Base-by-base conservation (phyloP, 129 eudicot species). In the Tanacetum coccineum region DNA sequence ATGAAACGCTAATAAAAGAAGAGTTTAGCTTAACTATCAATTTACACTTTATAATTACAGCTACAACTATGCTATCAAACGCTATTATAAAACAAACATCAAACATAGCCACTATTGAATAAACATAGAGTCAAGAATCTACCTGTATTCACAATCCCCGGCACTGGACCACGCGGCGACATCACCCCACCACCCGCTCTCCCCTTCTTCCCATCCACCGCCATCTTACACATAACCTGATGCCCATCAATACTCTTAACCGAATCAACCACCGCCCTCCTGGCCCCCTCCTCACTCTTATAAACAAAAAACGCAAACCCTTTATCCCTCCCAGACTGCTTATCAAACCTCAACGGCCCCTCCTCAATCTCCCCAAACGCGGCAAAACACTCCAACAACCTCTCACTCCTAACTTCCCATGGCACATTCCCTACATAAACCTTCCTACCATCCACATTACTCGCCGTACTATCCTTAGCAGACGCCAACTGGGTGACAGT, bases 231-330 rank as follows among this genome's bases (percentile, higher is more conserved):
- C 68, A 83, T 64, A 57, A 91, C 83, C 71, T 91, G 97, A 48
- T 81, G 78, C 46, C 95, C 98, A 69, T 91, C 98, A 58, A 91
- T 71, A 19, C 60, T 78, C 78, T 87, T 91, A 54, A 81, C 64
- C 3, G 91, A 78, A 21, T 87, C 98, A 14, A 66, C 80, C 17
- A 91, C 67, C 0, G 98, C 74, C 3, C 76, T 84, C 75, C 87
- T 77, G 0, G 97, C 97, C 13, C 97, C 97, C 45, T 91, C 96
- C 75, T 87, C 97, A 0, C 84, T 87, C 74, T 85, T 87, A 64
- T 91, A 91, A 48, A 91, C 94, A 28, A 91, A 91, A 74, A 91
- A 91, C 0, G 96, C 96, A 83, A 87, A 91, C 6, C 97, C 97
- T 46, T 81, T 91, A 0, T 71, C 75, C 67, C 85, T 91, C 28